Conservation (phyloP, 148 eudicot species). For the Linanthus parryae region DNA sequence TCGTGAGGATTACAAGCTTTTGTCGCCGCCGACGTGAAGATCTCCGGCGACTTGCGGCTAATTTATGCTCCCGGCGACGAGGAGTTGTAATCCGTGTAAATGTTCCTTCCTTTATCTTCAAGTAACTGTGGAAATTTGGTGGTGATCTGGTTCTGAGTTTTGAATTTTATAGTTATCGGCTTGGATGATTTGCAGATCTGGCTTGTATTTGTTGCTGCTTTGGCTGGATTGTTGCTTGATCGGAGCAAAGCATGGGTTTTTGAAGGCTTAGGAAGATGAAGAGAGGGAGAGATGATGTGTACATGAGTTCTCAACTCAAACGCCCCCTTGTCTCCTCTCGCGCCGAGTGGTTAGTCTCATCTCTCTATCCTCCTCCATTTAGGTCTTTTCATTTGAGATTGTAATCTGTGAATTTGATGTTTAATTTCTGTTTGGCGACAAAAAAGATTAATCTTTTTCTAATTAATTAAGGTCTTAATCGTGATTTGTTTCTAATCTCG, state of each 20-base stretch:
- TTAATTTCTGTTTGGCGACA: background rate
- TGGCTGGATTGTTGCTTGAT: slow-evolving; percentile 14
- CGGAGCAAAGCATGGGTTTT: slow-evolving; percentile 19
- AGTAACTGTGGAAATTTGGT: slow-evolving; percentile 8
- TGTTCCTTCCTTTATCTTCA: slow-evolving; percentile 11
- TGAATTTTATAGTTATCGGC: slow-evolving; percentile 4
- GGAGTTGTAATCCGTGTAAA: background rate
- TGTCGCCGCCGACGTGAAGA: too few species aligned
- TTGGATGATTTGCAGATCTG: slow-evolving; percentile 10
- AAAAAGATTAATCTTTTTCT: too few species aligned
- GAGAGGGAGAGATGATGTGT: slow-evolving; percentile 68
- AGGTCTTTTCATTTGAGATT: slow-evolving; percentile 4
- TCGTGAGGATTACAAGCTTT: too few species aligned
- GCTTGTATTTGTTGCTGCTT: slow-evolving; percentile 7
- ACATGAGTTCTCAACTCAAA: slow-evolving; percentile 45
- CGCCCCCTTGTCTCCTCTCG: slow-evolving; percentile 47
- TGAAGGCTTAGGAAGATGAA: slow-evolving; percentile 39
- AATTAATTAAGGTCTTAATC: too few species aligned
- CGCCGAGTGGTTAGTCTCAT: slow-evolving; percentile 47
- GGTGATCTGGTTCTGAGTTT: slow-evolving; percentile 28
- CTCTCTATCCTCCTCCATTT: slow-evolving; percentile 3
- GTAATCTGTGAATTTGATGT: background rate
- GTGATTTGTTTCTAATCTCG: too few species aligned
- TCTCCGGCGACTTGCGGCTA: background rate
- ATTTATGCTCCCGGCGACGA: background rate